A percentile compares a stretch with the other conserved stretches of the same genome.
Conservation (phyloP, 2,329 filamentous ascomycete species). For the Fusarium subglutinans region DNA sequence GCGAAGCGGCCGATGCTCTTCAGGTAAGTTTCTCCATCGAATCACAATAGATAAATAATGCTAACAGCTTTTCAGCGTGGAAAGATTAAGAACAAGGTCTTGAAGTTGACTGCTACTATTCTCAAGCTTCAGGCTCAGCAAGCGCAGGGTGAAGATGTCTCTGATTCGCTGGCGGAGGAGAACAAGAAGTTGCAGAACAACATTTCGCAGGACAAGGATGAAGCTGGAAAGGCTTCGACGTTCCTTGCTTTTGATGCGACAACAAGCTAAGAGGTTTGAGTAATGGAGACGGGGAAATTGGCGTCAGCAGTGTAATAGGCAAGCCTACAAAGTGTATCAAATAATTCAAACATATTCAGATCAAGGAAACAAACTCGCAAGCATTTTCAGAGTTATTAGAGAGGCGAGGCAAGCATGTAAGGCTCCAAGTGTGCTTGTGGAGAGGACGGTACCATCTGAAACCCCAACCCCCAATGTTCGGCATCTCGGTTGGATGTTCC, state of each 20-base stretch:
- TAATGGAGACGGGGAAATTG: fast-evolving
- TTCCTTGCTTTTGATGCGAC: slow-evolving; percentile 35
- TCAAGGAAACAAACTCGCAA: fast-evolving
- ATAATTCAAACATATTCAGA: not conserved
- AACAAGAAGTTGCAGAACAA: slow-evolving; percentile 64
- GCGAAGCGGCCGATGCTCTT: slow-evolving; percentile 58
- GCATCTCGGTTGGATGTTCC: slow-evolving; percentile 32
- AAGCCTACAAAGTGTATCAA: not conserved
- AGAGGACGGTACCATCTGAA: not conserved
- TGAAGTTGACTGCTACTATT: slow-evolving; percentile 64
- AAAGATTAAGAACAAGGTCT: slow-evolving; percentile 69
- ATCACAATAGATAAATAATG: fast-evolving
- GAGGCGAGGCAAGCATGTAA: fast-evolving
- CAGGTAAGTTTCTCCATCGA: slow-evolving; percentile 44
- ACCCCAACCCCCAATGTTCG: not conserved
- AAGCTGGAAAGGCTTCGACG: slow-evolving; percentile 58
- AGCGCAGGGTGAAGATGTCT: slow-evolving; percentile 60
- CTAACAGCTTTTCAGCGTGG: slow-evolving; percentile 50
- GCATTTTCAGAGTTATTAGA: not conserved
- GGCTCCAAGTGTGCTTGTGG: not conserved
- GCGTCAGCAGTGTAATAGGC: not conserved
- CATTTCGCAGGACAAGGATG: slow-evolving; percentile 57
- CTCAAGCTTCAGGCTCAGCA: slow-evolving; percentile 60
- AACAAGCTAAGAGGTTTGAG: not conserved
- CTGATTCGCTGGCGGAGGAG: slow-evolving; percentile 56